Percentiles rank a stretch among this genome's conserved stretches.
phyloP scores from a whole-genome alignment of 2,329 filamentous ascomycete genomes.

The Phialocephala subalpina region DNA sequence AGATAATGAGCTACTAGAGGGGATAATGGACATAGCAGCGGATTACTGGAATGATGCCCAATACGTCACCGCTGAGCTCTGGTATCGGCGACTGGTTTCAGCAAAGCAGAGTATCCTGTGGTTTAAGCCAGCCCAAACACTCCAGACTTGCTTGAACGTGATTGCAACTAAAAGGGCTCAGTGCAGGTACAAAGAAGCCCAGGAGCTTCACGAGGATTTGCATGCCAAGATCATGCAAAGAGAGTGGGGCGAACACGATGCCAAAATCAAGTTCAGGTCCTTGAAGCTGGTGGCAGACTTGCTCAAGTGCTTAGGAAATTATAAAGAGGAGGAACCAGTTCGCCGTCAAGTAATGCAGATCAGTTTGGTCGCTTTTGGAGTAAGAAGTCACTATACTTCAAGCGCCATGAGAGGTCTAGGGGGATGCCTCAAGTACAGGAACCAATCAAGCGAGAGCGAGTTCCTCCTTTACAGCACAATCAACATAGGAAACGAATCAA shows the following conservation, averaged over 20 bases:
- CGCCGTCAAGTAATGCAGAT: conserved; percentile 14
- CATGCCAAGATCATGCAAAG: conserved; percentile 6
- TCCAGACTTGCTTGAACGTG: conserved; percentile 8
- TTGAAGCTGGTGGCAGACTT: background rate
- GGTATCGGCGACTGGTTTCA: conserved; percentile 21
- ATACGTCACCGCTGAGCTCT: background rate
- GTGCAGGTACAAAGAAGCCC: conserved; percentile 9
- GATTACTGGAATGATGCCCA: background rate
- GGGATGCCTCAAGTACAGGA: background rate
- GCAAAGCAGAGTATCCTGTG: conserved; percentile 5
- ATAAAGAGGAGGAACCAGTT: conserved; percentile 1
- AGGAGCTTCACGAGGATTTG: conserved; percentile 9
- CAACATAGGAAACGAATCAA: background rate
- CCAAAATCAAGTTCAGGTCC: background rate
- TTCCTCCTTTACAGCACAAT: background rate
- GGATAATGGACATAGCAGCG: conserved; percentile 10
- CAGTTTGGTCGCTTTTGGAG: background rate
- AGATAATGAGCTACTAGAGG: background rate
- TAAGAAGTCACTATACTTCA: background rate
- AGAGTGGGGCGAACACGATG: background rate
- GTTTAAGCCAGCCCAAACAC: conserved; percentile 2
- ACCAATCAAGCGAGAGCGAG: background rate
- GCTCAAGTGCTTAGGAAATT: background rate
- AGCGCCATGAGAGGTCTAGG: background rate
- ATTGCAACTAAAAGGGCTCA: background rate